Percentiles rank a stretch among this genome's conserved stretches.
Conservation (phyloP, 179 eudicot genomes). For the Beta corolliflora region DNA sequence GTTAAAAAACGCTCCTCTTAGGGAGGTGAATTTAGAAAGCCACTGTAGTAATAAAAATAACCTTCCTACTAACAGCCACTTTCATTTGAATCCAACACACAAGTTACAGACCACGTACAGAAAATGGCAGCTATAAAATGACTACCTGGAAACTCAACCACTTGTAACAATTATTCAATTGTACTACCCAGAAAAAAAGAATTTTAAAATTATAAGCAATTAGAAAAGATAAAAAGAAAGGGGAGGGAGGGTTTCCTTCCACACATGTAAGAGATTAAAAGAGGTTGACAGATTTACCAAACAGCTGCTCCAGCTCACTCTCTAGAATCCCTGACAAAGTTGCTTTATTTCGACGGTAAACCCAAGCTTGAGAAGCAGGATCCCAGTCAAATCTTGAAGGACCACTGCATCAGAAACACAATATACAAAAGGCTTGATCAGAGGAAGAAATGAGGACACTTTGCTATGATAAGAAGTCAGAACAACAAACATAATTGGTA, state of each 20-base stretch:
- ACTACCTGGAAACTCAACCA: neutral
- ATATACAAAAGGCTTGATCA: neutral
- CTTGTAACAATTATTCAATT: neutral
- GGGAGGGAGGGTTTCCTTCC: slow-evolving; percentile 26
- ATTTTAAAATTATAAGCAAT: neutral
- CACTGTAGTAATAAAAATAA: neutral
- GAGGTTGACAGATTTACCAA: slow-evolving; percentile 60
- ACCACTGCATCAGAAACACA: slow-evolving; percentile 35
- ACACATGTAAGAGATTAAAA: slow-evolving; percentile 38
- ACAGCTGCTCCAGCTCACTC: slow-evolving; percentile 64
- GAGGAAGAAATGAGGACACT: neutral
- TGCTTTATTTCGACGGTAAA: slow-evolving; percentile 48
- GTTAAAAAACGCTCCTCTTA: too few relatives aligned
- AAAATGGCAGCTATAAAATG: neutral
- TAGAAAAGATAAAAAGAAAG: too few relatives aligned
- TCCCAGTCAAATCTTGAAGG: slow-evolving; percentile 55
- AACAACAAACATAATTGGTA: neutral
- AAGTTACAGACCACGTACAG: neutral
- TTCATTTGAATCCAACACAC: neutral
- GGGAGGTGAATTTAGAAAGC: too few relatives aligned
- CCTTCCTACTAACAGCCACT: neutral
- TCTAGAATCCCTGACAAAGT: slow-evolving; percentile 47
- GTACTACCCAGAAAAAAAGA: neutral
- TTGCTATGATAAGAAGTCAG: neutral
- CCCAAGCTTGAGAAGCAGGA: slow-evolving; percentile 31